Evolutionary conservation across 768 basidiomycete species (phyloP).

Genomic region (Phanerodontia chrysosporium): DNA sequence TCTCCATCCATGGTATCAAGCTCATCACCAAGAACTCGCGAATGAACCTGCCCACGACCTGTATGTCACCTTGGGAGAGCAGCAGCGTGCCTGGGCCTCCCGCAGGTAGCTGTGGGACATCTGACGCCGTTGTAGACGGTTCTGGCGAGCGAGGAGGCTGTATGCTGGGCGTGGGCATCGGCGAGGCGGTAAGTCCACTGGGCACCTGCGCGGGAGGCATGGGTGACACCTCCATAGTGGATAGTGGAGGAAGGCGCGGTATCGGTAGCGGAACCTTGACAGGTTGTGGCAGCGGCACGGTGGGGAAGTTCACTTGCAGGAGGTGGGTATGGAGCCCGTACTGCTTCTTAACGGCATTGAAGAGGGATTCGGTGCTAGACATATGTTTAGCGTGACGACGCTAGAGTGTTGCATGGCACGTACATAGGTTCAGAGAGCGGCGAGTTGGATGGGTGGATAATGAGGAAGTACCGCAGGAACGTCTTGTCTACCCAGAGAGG

Average conservation of each 20-base stretch:
- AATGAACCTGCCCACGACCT: conserved; percentile 70
- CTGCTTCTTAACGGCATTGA: conserved; percentile 86
- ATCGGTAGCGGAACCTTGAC: conserved; percentile 61
- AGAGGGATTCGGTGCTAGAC: conserved; percentile 67
- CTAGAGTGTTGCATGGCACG: conserved; percentile 31
- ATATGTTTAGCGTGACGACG: not conserved
- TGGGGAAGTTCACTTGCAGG: conserved; percentile 57
- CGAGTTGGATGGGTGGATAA: conserved; percentile 70
- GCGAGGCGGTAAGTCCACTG: not conserved
- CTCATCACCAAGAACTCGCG: conserved; percentile 89
- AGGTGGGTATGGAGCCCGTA: conserved; percentile 76
- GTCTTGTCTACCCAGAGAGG: conserved; percentile 80
- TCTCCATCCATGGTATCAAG: conserved; percentile 95
- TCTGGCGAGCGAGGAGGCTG: not conserved
- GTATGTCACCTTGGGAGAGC: conserved; percentile 69
- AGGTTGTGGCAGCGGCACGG: conserved; percentile 52
- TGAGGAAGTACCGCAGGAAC: conserved; percentile 67
- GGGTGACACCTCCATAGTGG: conserved; percentile 30
- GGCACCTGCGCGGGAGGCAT: conserved; percentile 20
- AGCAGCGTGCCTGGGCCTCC: conserved; percentile 29
- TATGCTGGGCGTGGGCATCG: conserved; percentile 8
- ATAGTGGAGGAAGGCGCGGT: conserved; percentile 62
- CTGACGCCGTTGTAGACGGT: not conserved
- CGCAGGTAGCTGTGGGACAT: not conserved
- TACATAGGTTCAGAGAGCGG: conserved; percentile 77